Evolutionary conservation across 495 filamentous ascomycete genomes (phyloP), one percentile per base, ranked within the genome.

Genomic region (Bryoglossum gracile): DNA sequence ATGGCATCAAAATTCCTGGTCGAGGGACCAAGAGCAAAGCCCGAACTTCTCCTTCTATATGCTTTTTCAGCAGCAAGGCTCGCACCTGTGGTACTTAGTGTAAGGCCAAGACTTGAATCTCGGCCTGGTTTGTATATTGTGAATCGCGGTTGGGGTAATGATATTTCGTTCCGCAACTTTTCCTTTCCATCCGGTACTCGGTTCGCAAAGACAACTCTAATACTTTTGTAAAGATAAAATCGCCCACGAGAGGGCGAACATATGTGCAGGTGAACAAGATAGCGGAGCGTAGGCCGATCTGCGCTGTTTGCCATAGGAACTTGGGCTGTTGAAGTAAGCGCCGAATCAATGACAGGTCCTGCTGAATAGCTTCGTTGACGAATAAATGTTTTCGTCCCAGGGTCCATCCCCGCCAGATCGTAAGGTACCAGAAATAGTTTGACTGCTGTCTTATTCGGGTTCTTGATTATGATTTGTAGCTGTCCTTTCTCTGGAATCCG

Each of bases 151-250:
- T 95, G 87, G 0, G 94, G 90, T 41, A 84, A 71, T 43, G 94
- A 86, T 23, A 91, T 85, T 61, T 99, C 92, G 60, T 94, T 96
- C 6, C 84, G 80, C 33, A 99, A 72, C 48, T 81, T 87, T 68
- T 97, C 92, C 61, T 97, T 96, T 22, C 89, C 92, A 60, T 99
- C 92, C 0, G 94, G 92, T 2, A 96, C 94, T 22, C 92, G 81
- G 63, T 99, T 99, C 44, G 92, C 92, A 64, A 99, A 99, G 2
- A 99, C 92, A 37, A 99, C 88, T 24, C 92, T 80, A 49, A 97
- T 86, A 48, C 76, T 86, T 59, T 90, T 94, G 70, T 97, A 88
- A 2, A 99, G 69, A 55, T 86, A 99, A 65, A 82, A 94, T 41
- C 91, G 82, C 26, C 89, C 89, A 43, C 78, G 82, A 1, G 81